A percentile compares a stretch with the other conserved stretches of the same genome.
phyloP scores from a whole-genome alignment of 768 basidiomycete genomes.

The Boletus speciosus region DNA sequence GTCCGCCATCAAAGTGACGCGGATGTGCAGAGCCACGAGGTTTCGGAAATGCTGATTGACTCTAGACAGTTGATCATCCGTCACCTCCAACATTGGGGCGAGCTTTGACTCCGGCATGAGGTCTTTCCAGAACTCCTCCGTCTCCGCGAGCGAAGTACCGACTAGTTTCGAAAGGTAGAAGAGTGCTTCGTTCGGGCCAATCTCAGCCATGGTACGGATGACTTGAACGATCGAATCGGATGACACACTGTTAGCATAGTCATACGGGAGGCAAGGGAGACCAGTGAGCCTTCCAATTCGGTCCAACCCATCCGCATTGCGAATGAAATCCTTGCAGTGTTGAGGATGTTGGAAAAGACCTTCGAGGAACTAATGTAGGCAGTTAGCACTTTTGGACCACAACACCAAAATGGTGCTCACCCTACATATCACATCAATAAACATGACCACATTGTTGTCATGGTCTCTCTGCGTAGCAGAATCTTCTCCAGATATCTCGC shows the following conservation, averaged over 20 bases:
- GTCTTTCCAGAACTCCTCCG: slow-evolving; percentile 66
- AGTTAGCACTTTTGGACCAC: slow-evolving; percentile 2
- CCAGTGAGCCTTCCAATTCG: slow-evolving; percentile 73
- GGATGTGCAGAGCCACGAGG: slow-evolving; percentile 72
- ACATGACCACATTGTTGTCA: slow-evolving; percentile 74
- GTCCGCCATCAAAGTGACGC: slow-evolving; percentile 80
- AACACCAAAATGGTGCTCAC: slow-evolving; percentile 40
- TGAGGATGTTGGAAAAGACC: slow-evolving; percentile 90
- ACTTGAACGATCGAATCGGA: slow-evolving; percentile 88
- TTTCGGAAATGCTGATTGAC: slow-evolving; percentile 67
- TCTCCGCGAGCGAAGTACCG: slow-evolving; percentile 63
- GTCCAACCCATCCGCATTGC: slow-evolving; percentile 66
- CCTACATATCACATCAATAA: slow-evolving; percentile 74
- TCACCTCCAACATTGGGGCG: slow-evolving; percentile 53
- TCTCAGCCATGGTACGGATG: slow-evolving; percentile 85
- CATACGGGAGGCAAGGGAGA: slow-evolving; percentile 84
- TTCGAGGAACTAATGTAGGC: slow-evolving; percentile 68
- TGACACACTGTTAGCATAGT: slow-evolving; percentile 79
- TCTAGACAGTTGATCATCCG: slow-evolving; percentile 45
- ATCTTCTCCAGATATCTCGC: slow-evolving; percentile 29
- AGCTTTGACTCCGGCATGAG: slow-evolving; percentile 57
- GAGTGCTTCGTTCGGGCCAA: slow-evolving; percentile 74
- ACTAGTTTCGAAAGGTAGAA: slow-evolving; percentile 67
- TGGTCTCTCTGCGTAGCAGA: slow-evolving; percentile 47
- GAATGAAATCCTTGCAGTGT: slow-evolving; percentile 88